Base-by-base conservation (phyloP, 2,329 filamentous ascomycete species). In the Mycocentrospora acerina region DNA sequence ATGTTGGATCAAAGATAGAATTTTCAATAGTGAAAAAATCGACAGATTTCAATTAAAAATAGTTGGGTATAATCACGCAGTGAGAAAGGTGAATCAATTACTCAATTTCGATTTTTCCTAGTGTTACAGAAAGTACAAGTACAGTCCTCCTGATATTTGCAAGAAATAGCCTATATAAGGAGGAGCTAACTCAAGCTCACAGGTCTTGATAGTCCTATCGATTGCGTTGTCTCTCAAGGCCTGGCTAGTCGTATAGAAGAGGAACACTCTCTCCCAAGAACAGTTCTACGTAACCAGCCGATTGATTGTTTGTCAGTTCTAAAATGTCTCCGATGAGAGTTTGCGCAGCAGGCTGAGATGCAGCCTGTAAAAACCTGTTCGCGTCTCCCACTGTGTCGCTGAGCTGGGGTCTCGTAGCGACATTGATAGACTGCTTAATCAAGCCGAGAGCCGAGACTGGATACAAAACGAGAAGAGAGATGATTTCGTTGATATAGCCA, bases 391-490 rank as follows among this genome's bases (percentile, higher is more conserved):
- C 24, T 13, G 16, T 28, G n/a, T 39, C 29, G 3, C 11, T n/a
- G 7, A 33, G 36, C 18, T 28, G 25, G 6, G 36, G 36, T 24
- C 31, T 33, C 3, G 36, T 19, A 16, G 24, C 24, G 14, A 29
- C 14, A 15, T 40, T 40, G 25, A 40, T 35, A 18, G 37, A 35
- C 16, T 40, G 25, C 14, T 40, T 40, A 13, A 28, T 22, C 25
- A 30, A 14, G 4, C 31, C 31, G 11, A 40, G 18, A 16, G 37
- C 37, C 18, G 16, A 29, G 4, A 24, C 17, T 18, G 37, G 37
- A 26, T 19, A 40, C 16, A 40, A 31, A 13, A 26, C 25, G 4
- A 40, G n/a, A 10, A 22, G 11, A 4, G 31, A 30, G 6, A 29
- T 13, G 15, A 40, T 27, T 13, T 35, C 27, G 9, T 40, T 32